Evolutionary conservation across 192 early-diverging fungal species (phyloP).

Genomic region (Coemansia sp.): DNA sequence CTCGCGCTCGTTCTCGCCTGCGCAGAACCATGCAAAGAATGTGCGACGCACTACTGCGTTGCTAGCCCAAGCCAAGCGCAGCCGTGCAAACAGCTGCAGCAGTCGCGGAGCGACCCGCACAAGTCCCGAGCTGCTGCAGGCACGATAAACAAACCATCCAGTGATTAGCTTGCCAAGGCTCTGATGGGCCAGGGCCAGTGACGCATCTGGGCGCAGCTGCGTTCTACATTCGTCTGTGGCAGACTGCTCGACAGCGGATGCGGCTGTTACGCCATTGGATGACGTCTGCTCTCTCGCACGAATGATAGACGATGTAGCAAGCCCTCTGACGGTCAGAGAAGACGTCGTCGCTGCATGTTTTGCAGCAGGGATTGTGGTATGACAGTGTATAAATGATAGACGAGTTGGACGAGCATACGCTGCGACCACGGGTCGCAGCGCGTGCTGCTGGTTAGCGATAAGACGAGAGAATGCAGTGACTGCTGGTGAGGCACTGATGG

Average conservation of each 20-base stretch:
- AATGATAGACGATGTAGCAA: constrained; percentile 18
- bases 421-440: constrained; percentile 7
- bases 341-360: constrained; percentile 13
- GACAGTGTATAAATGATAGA: constrained; percentile 21
- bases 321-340: constrained; percentile 16
- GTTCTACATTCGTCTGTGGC: not conserved
- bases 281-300: constrained; percentile 3
- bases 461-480: constrained; percentile 23
- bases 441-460: constrained; percentile 3
- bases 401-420: constrained; percentile 35
- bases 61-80: constrained; percentile 50
- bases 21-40: constrained; percentile 82
- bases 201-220: constrained; percentile 45
- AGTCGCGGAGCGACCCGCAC: constrained; percentile 39
- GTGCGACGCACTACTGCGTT: constrained; percentile 78
- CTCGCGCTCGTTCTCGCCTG: constrained; percentile 82
- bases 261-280: constrained; percentile 8
- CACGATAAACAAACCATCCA: constrained; percentile 41
- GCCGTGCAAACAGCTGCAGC: constrained; percentile 25
- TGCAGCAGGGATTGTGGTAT: constrained; percentile 17
- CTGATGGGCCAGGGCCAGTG: constrained; percentile 42
- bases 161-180: constrained; percentile 37
- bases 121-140: constrained; percentile 35
- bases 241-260: constrained; percentile 2
- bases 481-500: constrained; percentile 26